phyloP scores from a whole-genome alignment of 202 grass and related monocot species.

The Setaria italica region DNA sequence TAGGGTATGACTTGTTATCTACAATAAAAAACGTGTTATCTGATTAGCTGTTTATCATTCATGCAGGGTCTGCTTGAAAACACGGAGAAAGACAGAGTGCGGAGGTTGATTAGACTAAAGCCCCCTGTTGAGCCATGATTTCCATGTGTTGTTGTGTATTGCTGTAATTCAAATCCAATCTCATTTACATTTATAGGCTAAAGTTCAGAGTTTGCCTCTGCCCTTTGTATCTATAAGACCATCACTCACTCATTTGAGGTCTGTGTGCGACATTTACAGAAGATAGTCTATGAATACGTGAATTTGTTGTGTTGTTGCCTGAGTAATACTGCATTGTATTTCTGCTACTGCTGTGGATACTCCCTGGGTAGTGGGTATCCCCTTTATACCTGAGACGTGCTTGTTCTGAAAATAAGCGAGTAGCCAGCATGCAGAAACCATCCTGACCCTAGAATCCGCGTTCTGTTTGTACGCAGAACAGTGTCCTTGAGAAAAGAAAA shows the following conservation, averaged over 20 bases:
- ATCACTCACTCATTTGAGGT: background rate
- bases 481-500: background rate
- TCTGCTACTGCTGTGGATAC: background rate
- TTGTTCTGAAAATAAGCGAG: background rate
- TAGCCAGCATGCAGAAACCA: background rate
- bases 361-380: too few species aligned
- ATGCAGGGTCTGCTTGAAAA: slow-evolving; percentile 82
- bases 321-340: background rate
- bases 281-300: background rate
- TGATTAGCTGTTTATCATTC: slow-evolving; percentile 27
- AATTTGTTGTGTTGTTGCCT: background rate
- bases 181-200: slow-evolving; percentile 3
- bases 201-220: background rate
- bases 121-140: slow-evolving; percentile 74
- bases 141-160: slow-evolving; percentile 19
- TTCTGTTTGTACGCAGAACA: background rate
- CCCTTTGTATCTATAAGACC: slow-evolving; percentile 17
- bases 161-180: slow-evolving; percentile 10
- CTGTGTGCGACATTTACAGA: slow-evolving; percentile 1
- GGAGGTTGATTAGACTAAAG: slow-evolving; percentile 86
- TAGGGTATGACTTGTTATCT: background rate
- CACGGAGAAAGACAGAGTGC: slow-evolving; percentile 81
- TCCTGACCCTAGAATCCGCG: background rate
- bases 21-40: background rate
- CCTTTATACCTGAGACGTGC: background rate